Conservation (phyloP, 2,329 filamentous ascomycete species). For the Exophiala sp. region DNA sequence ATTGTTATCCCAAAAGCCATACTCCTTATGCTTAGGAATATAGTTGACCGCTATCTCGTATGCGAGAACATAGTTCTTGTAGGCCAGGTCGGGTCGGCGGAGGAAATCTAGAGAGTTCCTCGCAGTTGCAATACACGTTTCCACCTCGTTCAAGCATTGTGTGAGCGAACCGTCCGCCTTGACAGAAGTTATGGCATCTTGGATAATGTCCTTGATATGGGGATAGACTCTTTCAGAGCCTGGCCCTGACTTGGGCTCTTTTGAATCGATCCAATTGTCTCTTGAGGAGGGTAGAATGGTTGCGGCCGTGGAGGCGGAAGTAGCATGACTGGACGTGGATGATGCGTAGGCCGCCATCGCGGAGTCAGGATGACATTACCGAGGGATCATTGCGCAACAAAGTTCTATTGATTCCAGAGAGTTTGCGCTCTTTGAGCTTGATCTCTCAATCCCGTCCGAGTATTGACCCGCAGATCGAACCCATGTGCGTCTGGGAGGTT, state of each 20-base stretch:
- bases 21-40: conserved; percentile 72
- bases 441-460: background rate
- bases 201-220: conserved; percentile 43
- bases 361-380: conserved; percentile 14
- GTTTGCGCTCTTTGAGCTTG: background rate
- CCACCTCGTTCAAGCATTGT: conserved; percentile 33
- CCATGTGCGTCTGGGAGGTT: no score
- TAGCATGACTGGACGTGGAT: conserved; percentile 16
- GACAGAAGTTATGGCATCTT: conserved; percentile 42
- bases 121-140: conserved; percentile 36
- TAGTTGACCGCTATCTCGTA: conserved; percentile 70
- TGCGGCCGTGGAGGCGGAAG: conserved; percentile 11
- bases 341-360: conserved; percentile 28
- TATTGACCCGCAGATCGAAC: no score
- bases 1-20: conserved; percentile 53
- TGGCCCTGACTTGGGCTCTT: conserved; percentile 12
- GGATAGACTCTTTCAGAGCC: conserved; percentile 31
- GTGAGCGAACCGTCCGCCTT: conserved; percentile 26
- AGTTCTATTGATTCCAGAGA: background rate
- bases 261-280: conserved; percentile 25
- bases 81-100: conserved; percentile 64
- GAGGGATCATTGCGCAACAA: conserved; percentile 18
- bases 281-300: conserved; percentile 9
- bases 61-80: conserved; percentile 77
- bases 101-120: conserved; percentile 45